Evolutionary conservation across 352 stramenopile species (phyloP), one percentile per base, ranked within the genome.

Genomic region (Blastocystis hominis): DNA sequence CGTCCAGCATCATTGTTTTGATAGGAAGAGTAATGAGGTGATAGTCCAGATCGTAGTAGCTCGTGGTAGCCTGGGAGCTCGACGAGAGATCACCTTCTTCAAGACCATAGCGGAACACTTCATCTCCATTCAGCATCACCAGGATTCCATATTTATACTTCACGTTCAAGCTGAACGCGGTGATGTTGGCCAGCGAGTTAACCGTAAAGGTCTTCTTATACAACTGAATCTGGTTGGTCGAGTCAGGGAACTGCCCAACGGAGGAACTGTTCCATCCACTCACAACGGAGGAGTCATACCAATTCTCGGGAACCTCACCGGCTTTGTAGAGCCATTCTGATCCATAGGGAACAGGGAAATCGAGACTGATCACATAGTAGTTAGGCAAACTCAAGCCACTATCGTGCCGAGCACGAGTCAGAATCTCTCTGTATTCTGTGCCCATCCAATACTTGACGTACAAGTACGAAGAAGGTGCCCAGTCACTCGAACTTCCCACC

Each of bases 181-280:
- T 44, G 20, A 54, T 42, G 15, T 66, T 42, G 1, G 47, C 9
- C 6, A 84, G 13, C 10, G 17, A n/a, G 17, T 24, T 6, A 9
- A 84, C n/a, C 3, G n/a, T 66, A n/a, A 68, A 66, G 24, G 53
- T 69, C n/a, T 84, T 69, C 72, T 84, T 84, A 15, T 84, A 84
- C 55, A 84, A 46, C 72, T 84, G 72, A 24, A 84, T 84, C 5
- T 20, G 50, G 44, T 84, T 84, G 6, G 46, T 34, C 5, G 72
- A 66, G 9, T 84, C 72, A 34, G 72, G 72, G 50, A 66, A 84
- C 10, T 38, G 5, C 2, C 72, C 50, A 20, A n/a, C 5, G 0
- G 47, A 7, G 7, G 3, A 50, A 34, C 42, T 30, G 1, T 6
- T 20, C 72, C 72, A 84, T 0, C 50, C 50, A 0, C 10, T 17